These are phyloP conservation scores for Camellia granthamiana DNA, from an alignment of 148 eudicot species.

Conservation along the genomic window DNA sequence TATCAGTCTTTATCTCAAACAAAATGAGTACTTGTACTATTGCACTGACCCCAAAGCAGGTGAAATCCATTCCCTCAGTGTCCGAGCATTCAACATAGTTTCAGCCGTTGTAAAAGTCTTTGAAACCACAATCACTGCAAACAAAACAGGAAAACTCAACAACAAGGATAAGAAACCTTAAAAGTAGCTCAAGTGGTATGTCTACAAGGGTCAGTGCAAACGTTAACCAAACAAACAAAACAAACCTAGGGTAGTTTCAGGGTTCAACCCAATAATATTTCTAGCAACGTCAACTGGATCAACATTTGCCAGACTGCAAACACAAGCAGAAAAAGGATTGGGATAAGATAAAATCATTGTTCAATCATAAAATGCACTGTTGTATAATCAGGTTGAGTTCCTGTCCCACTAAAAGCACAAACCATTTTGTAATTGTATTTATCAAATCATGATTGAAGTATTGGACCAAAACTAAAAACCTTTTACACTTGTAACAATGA, in stretches of 20 bases:
- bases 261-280: slow-evolving; percentile 75
- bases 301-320: slow-evolving; percentile 85
- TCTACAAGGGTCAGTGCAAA: not conserved
- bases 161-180: not conserved
- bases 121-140: slow-evolving; percentile 89
- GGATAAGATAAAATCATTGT: not conserved
- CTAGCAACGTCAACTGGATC: slow-evolving; percentile 92
- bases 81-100: slow-evolving; percentile 95
- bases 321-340: slow-evolving; percentile 8
- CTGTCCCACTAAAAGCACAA: not conserved
- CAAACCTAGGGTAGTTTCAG: slow-evolving; percentile 87
- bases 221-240: not conserved
- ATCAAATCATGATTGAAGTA: not conserved
- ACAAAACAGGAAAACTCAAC: slow-evolving; percentile 5
- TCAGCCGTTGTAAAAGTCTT: slow-evolving; percentile 97
- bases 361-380: not conserved
- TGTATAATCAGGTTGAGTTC: not conserved
- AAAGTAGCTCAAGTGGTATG: slow-evolving; percentile 4
- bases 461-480: not conserved
- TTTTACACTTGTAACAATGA: not conserved
- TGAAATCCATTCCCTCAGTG: slow-evolving; percentile 95
- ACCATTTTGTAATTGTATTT: not conserved
- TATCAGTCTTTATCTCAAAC: not conserved
- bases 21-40: not conserved
- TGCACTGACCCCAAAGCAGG: slow-evolving; percentile 77